Percentiles rank a stretch among this genome's conserved stretches.
phyloP scores from a whole-genome alignment of 257 asterid species.

The Ligustrum vulgare region DNA sequence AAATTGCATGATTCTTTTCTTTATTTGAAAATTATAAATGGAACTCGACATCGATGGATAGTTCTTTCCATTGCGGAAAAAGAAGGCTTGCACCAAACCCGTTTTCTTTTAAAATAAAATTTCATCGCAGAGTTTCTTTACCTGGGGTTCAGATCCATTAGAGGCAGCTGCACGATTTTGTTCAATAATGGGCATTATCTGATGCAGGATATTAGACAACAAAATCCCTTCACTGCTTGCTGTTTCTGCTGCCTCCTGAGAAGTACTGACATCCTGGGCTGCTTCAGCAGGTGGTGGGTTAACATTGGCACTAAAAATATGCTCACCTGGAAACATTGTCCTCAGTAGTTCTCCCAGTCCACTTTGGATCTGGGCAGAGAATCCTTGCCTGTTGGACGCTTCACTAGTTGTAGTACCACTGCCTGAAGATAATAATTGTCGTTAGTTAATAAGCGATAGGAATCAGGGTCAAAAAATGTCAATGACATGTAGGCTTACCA shows the following conservation, averaged over 20 bases:
- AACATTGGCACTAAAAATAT: slow-evolving; percentile 26
- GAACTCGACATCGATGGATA: background rate
- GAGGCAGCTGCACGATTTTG: slow-evolving; percentile 42
- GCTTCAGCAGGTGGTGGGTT: slow-evolving; percentile 29
- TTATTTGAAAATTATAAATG: background rate
- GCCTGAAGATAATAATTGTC: slow-evolving; percentile 35
- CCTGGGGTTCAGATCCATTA: slow-evolving; percentile 43
- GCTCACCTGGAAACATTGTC: slow-evolving; percentile 52
- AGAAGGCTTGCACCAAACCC: background rate
- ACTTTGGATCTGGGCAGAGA: slow-evolving; percentile 42
- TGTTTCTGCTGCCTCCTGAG: slow-evolving; percentile 39
- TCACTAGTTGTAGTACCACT: slow-evolving; percentile 36
- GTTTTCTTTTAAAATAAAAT: slow-evolving; percentile 2
- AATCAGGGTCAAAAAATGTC: too few species aligned
- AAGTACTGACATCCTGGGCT: slow-evolving; percentile 42
- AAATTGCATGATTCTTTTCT: background rate
- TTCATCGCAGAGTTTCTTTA: slow-evolving; percentile 15
- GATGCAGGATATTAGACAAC: slow-evolving; percentile 67
- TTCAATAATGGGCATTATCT: slow-evolving; percentile 71
- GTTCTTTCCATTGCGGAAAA: background rate
- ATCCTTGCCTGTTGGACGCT: slow-evolving; percentile 42
- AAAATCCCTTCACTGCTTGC: slow-evolving; percentile 59
- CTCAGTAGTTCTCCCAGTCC: slow-evolving; percentile 63
- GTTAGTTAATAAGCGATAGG: background rate
- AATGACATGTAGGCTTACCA: background rate